phyloP scores from a whole-genome alignment of 1,284 basidiomycete species.

The Cutaneotrichosporon sp. region DNA sequence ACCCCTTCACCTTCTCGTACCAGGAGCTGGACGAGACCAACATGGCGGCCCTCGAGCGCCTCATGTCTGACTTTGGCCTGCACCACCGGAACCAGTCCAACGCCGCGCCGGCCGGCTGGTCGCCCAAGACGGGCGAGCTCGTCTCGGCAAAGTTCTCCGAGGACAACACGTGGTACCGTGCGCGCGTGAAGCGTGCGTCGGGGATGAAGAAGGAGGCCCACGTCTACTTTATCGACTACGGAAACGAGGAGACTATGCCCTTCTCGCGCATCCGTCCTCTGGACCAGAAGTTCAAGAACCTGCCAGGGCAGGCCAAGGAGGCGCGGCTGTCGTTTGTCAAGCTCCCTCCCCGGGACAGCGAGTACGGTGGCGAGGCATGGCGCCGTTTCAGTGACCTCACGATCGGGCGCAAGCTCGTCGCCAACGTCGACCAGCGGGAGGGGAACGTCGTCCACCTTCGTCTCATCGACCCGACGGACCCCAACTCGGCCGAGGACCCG shows the following conservation, averaged over 20 bases:
- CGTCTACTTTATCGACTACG: constrained; percentile 57
- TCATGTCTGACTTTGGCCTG: constrained; percentile 89
- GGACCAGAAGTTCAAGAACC: constrained; percentile 77
- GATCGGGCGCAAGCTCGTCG: constrained; percentile 83
- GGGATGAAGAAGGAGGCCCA: constrained; percentile 68
- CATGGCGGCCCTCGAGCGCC: constrained; percentile 81
- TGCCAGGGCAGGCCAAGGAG: constrained; percentile 65
- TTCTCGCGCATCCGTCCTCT: constrained; percentile 72
- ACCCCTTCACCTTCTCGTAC: constrained; percentile 81
- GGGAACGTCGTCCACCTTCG: constrained; percentile 75
- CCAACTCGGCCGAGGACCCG: constrained; percentile 64
- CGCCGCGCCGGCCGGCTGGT: constrained; percentile 62
- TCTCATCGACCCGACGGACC: constrained; percentile 78
- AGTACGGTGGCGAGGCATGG: constrained; percentile 79
- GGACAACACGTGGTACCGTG: constrained; percentile 91
- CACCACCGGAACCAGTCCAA: constrained; percentile 69
- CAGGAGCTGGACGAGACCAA: constrained; percentile 82
- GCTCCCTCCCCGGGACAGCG: constrained; percentile 70
- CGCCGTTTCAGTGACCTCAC: constrained; percentile 79
- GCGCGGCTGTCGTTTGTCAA: constrained; percentile 67
- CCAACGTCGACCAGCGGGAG: constrained; percentile 83
- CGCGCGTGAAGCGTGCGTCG: constrained; percentile 76
- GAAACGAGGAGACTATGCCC: constrained; percentile 78
- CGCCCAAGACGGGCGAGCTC: constrained; percentile 78
- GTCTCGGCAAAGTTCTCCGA: constrained; percentile 67